These are phyloP conservation scores for Penicillium sp. DNA, from an alignment of 2,329 filamentous ascomycete species.

Conservation along the genomic window DNA sequence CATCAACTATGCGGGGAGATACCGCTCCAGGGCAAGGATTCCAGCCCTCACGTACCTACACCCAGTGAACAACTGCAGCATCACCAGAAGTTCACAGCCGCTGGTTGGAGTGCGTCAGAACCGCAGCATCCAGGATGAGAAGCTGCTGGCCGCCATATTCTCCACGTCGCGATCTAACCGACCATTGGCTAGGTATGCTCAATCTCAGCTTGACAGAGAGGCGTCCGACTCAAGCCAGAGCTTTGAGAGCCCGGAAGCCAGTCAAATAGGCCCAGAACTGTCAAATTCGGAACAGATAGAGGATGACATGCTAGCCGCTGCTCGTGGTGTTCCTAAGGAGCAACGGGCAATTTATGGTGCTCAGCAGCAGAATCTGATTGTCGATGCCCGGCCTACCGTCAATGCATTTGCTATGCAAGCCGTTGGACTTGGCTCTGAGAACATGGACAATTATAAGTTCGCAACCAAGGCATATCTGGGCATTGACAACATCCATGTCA, in stretches of 20 bases:
- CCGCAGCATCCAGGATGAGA: slow-evolving; percentile 92
- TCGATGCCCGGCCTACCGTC: slow-evolving; percentile 88
- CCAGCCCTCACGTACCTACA: slow-evolving; percentile 92
- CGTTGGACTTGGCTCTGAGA: slow-evolving; percentile 87
- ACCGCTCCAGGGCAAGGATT: slow-evolving; percentile 83
- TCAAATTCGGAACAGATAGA: slow-evolving; percentile 63
- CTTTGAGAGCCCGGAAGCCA: slow-evolving; percentile 42
- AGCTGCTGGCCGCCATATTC: slow-evolving; percentile 87
- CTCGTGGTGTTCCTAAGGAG: slow-evolving; percentile 56
- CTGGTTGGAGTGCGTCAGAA: slow-evolving; percentile 80
- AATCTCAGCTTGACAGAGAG: slow-evolving; percentile 40
- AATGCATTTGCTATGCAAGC: slow-evolving; percentile 95
- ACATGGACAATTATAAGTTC: slow-evolving; percentile 95
- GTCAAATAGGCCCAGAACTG: slow-evolving; percentile 48
- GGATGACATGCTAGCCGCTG: slow-evolving; percentile 59
- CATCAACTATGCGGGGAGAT: slow-evolving; percentile 84
- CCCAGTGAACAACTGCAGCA: slow-evolving; percentile 92
- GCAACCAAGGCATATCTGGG: slow-evolving; percentile 87
- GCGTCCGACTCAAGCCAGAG: slow-evolving; percentile 50
- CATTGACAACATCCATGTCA: slow-evolving; percentile 98
- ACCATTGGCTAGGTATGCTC: slow-evolving; percentile 39
- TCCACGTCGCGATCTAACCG: slow-evolving; percentile 58
- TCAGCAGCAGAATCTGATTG: slow-evolving; percentile 88
- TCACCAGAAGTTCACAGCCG: slow-evolving; percentile 90
- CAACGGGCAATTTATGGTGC: slow-evolving; percentile 76